Base-by-base conservation (phyloP, 2,329 filamentous ascomycete genomes). In the Cladosporium sp. region DNA sequence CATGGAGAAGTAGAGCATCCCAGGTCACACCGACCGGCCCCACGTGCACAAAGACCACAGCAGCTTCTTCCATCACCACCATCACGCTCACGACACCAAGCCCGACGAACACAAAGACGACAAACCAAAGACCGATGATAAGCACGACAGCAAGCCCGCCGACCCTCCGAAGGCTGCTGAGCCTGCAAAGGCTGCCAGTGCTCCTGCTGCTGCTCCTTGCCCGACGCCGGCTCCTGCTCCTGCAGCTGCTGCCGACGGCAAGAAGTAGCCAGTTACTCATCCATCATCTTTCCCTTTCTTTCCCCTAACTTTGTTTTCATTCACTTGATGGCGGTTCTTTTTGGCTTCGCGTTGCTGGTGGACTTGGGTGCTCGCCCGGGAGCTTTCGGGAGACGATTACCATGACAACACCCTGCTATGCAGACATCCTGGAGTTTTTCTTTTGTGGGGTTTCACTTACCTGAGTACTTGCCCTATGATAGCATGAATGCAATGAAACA, bases 1-100 rank as follows among this genome's bases (percentile, higher is more conserved):
- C 28, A 60, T 77, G 25, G 73, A 74, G 64, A 75, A 76, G 56
- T 61, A 80, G 45, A 57, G 25, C 36, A 7, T 39, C 44, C 25
- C 32, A n/a, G 40, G 40, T 37, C 40, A 37, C 32, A 15, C 39
- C 20, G 35, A 49, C 36, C 45, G 32, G 4, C 45, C 40, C 44
- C 54, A 57, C 36, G 42, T 48, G 20, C 54, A 57, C 54, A 34
- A 57, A 8, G 45, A 57, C 17, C 35, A 49, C 35, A 19, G 25
- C 36, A 20, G n/a, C 52, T 25, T 55, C 28, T 47, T 47, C 40
- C 34, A 35, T 28, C 52, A 55, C 22, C 52, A 55, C 19, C 52
- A 55, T 8, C 52, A 55, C 51, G 17, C 28, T 10, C 39, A 45
- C 15, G 37, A 44, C 25, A 20, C 20, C 19, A 42, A 24, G 19